phyloP scores from a whole-genome alignment of 2,329 filamentous ascomycete species.

The Stachybotrys elegans region DNA sequence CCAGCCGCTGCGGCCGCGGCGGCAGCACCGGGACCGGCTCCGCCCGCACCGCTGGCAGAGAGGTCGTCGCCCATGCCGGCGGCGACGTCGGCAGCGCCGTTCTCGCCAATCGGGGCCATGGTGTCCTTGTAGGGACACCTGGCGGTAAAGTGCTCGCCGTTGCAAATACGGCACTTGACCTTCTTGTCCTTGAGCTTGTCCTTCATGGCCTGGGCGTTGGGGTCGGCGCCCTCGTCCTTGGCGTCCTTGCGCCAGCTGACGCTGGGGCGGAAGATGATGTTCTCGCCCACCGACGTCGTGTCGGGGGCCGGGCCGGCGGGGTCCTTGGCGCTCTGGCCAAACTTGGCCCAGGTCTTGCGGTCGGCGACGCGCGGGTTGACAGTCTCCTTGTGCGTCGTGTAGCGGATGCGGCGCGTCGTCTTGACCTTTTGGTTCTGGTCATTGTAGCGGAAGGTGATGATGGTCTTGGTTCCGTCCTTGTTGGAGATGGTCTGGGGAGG shows the following conservation, averaged over 20 bases:
- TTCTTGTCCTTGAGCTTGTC: constrained; percentile 95
- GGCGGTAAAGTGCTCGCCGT: constrained; percentile 97
- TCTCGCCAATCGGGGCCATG: constrained; percentile 80
- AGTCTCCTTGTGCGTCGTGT: constrained; percentile 83
- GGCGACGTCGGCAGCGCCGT: constrained; percentile 46
- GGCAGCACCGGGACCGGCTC: constrained; percentile 4
- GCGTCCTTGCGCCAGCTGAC: constrained; percentile 91
- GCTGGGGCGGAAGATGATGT: constrained; percentile 93
- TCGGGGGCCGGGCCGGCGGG: constrained; percentile 75
- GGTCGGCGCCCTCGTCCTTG: constrained; percentile 71
- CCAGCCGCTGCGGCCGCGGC: constrained; percentile 50
- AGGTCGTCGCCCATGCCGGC: constrained; percentile 50
- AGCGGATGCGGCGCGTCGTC: constrained; percentile 91
- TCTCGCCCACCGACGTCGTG: constrained; percentile 92
- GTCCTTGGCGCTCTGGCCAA: constrained; percentile 85
- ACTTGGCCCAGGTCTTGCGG: constrained; percentile 89
- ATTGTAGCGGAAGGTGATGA: constrained; percentile 84
- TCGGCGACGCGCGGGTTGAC: constrained; percentile 97
- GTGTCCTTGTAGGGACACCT: constrained; percentile 99
- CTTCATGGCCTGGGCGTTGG: constrained; percentile 70
- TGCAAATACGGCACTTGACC: constrained; percentile 99
- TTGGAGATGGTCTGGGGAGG: constrained; percentile 86
- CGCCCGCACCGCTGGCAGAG: background rate
- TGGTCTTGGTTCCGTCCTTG: constrained; percentile 97
- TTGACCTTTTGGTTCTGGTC: constrained; percentile 95